Conservation (phyloP, 1,284 basidiomycete genomes). For the Rhodotorula sp. region DNA sequence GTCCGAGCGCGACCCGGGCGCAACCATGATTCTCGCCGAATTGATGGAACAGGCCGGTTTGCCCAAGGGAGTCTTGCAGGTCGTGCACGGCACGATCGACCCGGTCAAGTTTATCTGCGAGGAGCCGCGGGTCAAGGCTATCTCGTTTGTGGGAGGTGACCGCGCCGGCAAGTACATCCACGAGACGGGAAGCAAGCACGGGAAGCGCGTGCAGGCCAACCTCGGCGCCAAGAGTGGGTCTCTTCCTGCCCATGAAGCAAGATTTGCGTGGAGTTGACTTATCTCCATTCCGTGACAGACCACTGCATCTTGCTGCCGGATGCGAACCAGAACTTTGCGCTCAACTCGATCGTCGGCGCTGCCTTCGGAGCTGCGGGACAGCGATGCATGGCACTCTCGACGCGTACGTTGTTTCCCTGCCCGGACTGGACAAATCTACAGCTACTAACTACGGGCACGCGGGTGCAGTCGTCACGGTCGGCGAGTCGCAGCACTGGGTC, state of each 20-base stretch:
- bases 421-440: not conserved
- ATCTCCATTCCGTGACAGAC: conserved; percentile 49
- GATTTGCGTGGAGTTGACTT: not conserved
- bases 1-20: conserved; percentile 93
- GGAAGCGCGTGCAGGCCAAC: conserved; percentile 94
- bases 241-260: not conserved
- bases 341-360: conserved; percentile 91
- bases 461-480: conserved; percentile 68
- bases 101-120: conserved; percentile 95
- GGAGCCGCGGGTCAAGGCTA: conserved; percentile 84
- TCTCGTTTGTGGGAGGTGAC: conserved; percentile 97
- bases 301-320: conserved; percentile 95
- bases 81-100: conserved; percentile 80
- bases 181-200: conserved; percentile 67
- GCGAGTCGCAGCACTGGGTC: conserved; percentile 77
- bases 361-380: conserved; percentile 98
- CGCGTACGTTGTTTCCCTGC: conserved; percentile 50
- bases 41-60: conserved; percentile 72
- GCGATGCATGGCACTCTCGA: conserved; percentile 92
- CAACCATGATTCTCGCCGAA: conserved; percentile 96
- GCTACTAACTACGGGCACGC: conserved; percentile 47
- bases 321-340: conserved; percentile 88
- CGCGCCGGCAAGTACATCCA: conserved; percentile 92
- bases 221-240: conserved; percentile 80
- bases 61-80: conserved; percentile 50